Percentiles rank a stretch among this genome's conserved stretches.
phyloP scores from a whole-genome alignment of 306 rosid species.

The Quercus bicolor region DNA sequence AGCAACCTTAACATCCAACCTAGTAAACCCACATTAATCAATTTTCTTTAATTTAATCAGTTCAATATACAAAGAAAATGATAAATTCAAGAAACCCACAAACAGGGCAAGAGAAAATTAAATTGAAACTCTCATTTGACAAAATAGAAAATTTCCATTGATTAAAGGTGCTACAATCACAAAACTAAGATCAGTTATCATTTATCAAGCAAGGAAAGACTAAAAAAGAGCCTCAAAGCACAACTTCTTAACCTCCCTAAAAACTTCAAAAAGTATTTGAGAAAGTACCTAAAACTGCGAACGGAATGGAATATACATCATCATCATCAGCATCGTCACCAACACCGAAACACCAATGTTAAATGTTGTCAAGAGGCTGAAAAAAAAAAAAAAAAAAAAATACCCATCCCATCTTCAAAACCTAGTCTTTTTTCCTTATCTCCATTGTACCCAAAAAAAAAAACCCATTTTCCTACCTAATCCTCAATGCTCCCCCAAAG shows the following conservation, averaged over 20 bases:
- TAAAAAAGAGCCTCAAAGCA: conserved; percentile 44
- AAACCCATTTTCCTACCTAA: neutral
- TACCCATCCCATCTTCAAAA: conserved; percentile 11
- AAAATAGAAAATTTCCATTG: conserved; percentile 33
- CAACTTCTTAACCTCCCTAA: conserved; percentile 44
- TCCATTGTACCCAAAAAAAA: conserved; percentile 38
- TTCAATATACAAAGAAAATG: conserved; percentile 8
- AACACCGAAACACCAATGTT: conserved; percentile 26
- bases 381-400: neutral
- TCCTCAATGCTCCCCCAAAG: neutral
- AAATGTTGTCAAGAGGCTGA: conserved; percentile 47
- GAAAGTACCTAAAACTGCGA: conserved; percentile 41
- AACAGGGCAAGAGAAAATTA: conserved; percentile 11
- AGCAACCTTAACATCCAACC: neutral
- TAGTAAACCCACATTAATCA: neutral
- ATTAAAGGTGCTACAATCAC: conserved; percentile 26
- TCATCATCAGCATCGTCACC: neutral
- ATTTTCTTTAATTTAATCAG: neutral
- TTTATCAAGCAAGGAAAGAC: conserved; percentile 28
- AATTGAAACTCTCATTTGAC: conserved; percentile 27
- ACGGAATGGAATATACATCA: conserved; percentile 61
- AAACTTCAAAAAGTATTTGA: conserved; percentile 41
- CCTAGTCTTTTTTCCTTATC: conserved; percentile 34
- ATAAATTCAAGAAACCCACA: conserved; percentile 24
- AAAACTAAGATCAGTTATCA: conserved; percentile 29